phyloP scores from a whole-genome alignment of 202 grass and related monocot genomes.

The Sporobolus alterniflorus region DNA sequence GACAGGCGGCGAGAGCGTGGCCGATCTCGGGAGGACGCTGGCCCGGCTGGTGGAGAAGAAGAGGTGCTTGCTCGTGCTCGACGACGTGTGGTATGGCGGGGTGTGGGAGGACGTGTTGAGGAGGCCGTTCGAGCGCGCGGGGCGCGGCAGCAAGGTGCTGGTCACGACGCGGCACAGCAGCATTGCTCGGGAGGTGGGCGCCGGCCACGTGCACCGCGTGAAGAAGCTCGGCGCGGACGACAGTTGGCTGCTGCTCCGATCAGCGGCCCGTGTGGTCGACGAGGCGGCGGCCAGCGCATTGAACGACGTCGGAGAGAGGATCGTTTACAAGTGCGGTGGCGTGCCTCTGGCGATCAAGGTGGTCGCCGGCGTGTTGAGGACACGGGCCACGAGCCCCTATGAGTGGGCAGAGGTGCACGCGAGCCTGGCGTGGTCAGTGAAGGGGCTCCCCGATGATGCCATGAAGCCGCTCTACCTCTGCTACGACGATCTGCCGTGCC shows the following conservation, averaged over 20 bases:
- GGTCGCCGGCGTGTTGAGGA: conserved; percentile 64
- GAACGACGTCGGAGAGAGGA: conserved; percentile 38
- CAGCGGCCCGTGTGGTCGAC: conserved; percentile 12
- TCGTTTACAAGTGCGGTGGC: conserved; percentile 63
- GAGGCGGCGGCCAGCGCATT: conserved; percentile 24
- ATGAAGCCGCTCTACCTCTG: conserved; percentile 63
- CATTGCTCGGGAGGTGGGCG: conserved; percentile 54
- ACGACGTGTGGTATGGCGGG: conserved; percentile 49
- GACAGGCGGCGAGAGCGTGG: conserved; percentile 16
- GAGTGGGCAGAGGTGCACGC: conserved; percentile 51
- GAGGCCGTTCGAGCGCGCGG: conserved; percentile 33
- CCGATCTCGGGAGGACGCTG: conserved; percentile 43
- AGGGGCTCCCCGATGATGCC: conserved; percentile 55
- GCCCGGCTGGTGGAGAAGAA: conserved; percentile 31
- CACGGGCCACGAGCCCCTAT: conserved; percentile 9
- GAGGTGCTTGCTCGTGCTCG: conserved; percentile 64
- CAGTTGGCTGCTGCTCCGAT: conserved; percentile 53
- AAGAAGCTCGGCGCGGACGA: conserved; percentile 48
- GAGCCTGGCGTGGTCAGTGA: conserved; percentile 49
- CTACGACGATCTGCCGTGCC: conserved; percentile 65
- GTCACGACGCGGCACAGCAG: conserved; percentile 47
- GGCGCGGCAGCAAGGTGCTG: conserved; percentile 56
- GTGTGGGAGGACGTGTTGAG: conserved; percentile 58
- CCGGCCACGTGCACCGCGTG: conserved; percentile 50
- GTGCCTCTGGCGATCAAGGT: conserved; percentile 65